Conservation (phyloP, 305 asterid species). For the Fraxinus baroniana region DNA sequence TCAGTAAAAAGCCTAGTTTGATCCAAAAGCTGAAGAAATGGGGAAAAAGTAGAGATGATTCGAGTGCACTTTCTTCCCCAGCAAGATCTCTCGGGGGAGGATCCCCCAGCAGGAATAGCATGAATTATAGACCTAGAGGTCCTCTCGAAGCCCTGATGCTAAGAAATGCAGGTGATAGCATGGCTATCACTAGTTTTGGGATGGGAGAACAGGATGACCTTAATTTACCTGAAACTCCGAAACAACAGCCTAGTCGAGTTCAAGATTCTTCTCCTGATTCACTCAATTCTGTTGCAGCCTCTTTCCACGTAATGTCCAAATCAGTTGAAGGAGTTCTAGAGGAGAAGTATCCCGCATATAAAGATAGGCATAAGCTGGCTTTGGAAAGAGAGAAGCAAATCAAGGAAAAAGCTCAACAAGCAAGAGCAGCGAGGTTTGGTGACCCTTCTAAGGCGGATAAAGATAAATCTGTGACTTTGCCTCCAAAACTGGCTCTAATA, state of each 20-base stretch:
- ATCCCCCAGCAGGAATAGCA: conserved; percentile 63
- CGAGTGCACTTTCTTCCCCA: conserved; percentile 69
- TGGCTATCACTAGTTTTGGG: conserved; percentile 81
- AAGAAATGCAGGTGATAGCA: conserved; percentile 77
- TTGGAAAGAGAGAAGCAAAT: conserved; percentile 78
- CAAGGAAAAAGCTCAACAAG: conserved; percentile 87
- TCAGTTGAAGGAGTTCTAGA: conserved; percentile 88
- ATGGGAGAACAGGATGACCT: conserved; percentile 55
- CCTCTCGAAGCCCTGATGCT: conserved; percentile 88
- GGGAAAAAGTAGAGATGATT: conserved; percentile 82
- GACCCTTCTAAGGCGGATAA: conserved; percentile 44
- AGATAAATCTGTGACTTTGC: conserved; percentile 47
- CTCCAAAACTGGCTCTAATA: conserved; percentile 71
- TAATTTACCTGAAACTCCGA: conserved; percentile 63
- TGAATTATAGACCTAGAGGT: conserved; percentile 57
- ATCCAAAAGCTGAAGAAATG: conserved; percentile 88
- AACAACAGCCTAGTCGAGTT: conserved; percentile 25
- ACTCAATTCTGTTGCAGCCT: conserved; percentile 60
- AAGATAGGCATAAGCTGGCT: conserved; percentile 94
- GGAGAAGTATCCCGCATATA: conserved; percentile 87
- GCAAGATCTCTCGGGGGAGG: conserved; percentile 70
- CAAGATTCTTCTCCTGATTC: conserved; percentile 36
- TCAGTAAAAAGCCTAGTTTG: conserved; percentile 77
- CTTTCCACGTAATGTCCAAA: conserved; percentile 85
- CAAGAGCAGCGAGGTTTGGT: conserved; percentile 78